phyloP scores from a whole-genome alignment of 108 stramenopile species.

The Nannochloropsis oceanica region DNA sequence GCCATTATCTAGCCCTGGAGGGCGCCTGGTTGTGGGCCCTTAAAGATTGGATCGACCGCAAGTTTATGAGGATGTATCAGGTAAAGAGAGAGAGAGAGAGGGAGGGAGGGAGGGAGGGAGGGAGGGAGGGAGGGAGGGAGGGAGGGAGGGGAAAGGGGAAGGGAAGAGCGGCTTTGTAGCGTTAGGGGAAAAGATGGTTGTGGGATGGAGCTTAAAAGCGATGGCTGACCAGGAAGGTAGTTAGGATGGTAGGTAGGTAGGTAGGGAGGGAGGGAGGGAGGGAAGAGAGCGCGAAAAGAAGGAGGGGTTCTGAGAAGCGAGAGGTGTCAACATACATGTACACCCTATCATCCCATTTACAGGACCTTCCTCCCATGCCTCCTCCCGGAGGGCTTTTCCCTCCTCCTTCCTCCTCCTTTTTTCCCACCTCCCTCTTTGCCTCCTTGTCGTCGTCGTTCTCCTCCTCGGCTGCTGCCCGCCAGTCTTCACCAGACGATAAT shows the following conservation, averaged over 20 bases:
- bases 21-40: conserved; percentile 45
- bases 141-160: too few species aligned
- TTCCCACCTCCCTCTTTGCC: background rate
- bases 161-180: too few species aligned
- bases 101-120: background rate
- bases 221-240: background rate
- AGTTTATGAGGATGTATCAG: conserved; percentile 49
- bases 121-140: too few species aligned
- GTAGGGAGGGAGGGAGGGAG: background rate
- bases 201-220: too few species aligned
- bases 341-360: background rate
- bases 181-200: too few species aligned
- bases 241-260: conserved; percentile 6
- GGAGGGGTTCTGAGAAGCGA: background rate
- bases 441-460: background rate
- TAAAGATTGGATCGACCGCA: conserved; percentile 56
- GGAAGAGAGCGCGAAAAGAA: background rate
- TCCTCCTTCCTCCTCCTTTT: background rate
- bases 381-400: background rate
- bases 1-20: conserved; percentile 37
- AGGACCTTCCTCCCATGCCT: background rate
- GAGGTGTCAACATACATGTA: background rate
- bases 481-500: too few species aligned
- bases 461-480: background rate
- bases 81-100: background rate